Evolutionary conservation across 2,329 filamentous ascomycete species (phyloP).

Genomic region (Colletotrichum coccodes): DNA sequence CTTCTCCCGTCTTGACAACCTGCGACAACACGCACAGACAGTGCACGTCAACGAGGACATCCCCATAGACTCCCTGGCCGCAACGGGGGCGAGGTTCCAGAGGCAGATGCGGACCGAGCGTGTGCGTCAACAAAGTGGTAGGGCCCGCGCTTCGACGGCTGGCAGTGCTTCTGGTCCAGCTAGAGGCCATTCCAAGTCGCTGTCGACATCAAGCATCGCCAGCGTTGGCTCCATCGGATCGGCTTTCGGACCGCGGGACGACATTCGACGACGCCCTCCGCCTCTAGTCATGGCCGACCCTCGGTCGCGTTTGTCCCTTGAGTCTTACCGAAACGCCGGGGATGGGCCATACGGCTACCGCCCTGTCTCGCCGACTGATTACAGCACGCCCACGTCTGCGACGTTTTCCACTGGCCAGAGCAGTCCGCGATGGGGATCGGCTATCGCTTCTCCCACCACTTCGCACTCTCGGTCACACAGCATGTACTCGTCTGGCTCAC

Average conservation of each 20-base stretch:
- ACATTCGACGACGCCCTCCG: constrained; percentile 78
- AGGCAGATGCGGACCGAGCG: constrained; percentile 90
- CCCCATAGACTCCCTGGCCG: constrained; percentile 90
- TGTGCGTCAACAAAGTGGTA: constrained; percentile 76
- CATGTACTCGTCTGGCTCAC: constrained; percentile 73
- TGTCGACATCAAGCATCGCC: constrained; percentile 88
- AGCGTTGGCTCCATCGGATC: constrained; percentile 77
- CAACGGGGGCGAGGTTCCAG: constrained; percentile 91
- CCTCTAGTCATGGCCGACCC: constrained; percentile 86
- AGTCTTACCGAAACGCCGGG: constrained; percentile 73
- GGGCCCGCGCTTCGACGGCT: constrained; percentile 81
- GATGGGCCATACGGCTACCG: constrained; percentile 75
- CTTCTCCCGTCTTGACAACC: constrained; percentile 93
- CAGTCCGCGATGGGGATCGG: constrained; percentile 79
- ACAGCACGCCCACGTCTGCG: constrained; percentile 84
- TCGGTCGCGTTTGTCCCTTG: constrained; percentile 73
- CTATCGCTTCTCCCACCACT: constrained; percentile 77
- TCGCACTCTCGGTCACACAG: constrained; percentile 76
- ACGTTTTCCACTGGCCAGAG: constrained; percentile 81
- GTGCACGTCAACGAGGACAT: constrained; percentile 99
- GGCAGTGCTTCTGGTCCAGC: constrained; percentile 77
- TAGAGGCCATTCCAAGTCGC: constrained; percentile 84
- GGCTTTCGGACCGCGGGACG: constrained; percentile 72
- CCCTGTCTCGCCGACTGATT: constrained; percentile 76
- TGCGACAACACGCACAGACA: constrained; percentile 96